Evolutionary conservation across 495 filamentous ascomycete genomes (phyloP).

Genomic region (Podospora sp.): DNA sequence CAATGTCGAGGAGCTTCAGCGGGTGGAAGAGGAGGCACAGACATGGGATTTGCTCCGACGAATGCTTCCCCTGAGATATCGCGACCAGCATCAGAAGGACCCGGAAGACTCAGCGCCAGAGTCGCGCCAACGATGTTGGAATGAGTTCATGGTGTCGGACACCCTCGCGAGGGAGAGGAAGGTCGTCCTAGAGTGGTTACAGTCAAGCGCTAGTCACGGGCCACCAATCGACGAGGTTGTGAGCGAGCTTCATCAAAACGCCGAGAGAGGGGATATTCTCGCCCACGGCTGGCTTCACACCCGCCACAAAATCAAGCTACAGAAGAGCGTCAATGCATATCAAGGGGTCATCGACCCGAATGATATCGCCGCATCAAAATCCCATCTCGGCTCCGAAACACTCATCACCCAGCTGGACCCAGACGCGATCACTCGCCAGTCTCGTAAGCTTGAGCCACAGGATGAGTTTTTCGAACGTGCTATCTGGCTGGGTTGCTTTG

Average conservation of each 20-base stretch:
- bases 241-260: slow-evolving; percentile 70
- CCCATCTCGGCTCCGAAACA: slow-evolving; percentile 60
- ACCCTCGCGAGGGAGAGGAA: slow-evolving; percentile 65
- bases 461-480: slow-evolving; percentile 85
- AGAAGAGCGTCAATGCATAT: slow-evolving; percentile 74
- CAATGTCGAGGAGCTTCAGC: slow-evolving; percentile 39
- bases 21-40: slow-evolving; percentile 68
- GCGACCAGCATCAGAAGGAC: slow-evolving; percentile 34
- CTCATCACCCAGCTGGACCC: slow-evolving; percentile 92
- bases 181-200: slow-evolving; percentile 80
- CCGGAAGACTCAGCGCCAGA: slow-evolving; percentile 33
- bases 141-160: slow-evolving; percentile 53
- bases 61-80: slow-evolving; percentile 56
- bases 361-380: slow-evolving; percentile 55
- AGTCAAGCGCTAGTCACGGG: slow-evolving; percentile 65
- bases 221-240: slow-evolving; percentile 76
- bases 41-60: slow-evolving; percentile 83
- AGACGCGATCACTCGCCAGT: slow-evolving; percentile 81
- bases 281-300: slow-evolving; percentile 91
- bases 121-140: slow-evolving; percentile 43
- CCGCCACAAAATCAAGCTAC: slow-evolving; percentile 81
- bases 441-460: slow-evolving; percentile 68
- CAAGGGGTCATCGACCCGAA: slow-evolving; percentile 65
- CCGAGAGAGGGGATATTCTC: slow-evolving; percentile 65
- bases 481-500: slow-evolving; percentile 86